Conservation (phyloP, 2,329 filamentous ascomycete genomes). For the Aphanocladium album region DNA sequence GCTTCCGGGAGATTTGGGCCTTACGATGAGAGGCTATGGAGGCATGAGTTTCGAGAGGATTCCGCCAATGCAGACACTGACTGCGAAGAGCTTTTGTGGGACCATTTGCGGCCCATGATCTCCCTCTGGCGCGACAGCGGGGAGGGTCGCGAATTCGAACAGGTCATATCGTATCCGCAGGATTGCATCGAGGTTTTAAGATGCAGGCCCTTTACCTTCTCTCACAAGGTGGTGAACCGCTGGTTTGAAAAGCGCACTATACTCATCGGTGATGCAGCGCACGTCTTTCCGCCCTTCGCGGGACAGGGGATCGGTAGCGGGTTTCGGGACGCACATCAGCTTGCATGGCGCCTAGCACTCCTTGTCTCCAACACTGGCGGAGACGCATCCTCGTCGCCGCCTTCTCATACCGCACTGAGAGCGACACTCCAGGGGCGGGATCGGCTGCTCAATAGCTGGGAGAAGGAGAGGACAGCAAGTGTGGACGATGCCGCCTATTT, state of each 20-base stretch:
- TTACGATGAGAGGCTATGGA: slow-evolving; percentile 35
- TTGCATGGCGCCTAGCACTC: slow-evolving; percentile 29
- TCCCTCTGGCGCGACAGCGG: not conserved
- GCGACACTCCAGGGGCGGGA: slow-evolving; percentile 40
- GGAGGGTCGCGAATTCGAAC: not conserved
- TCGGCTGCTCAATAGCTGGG: slow-evolving; percentile 22
- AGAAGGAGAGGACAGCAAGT: slow-evolving; percentile 17
- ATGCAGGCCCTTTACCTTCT: slow-evolving; percentile 37
- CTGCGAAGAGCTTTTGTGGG: slow-evolving; percentile 25
- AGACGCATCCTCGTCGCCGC: slow-evolving; percentile 39
- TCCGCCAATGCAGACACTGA: slow-evolving; percentile 9
- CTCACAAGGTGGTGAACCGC: slow-evolving; percentile 39
- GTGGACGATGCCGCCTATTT: slow-evolving; percentile 14
- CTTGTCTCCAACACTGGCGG: slow-evolving; percentile 26
- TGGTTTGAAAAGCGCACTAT: slow-evolving; percentile 39
- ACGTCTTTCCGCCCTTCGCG: slow-evolving; percentile 46
- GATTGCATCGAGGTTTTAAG: slow-evolving; percentile 43
- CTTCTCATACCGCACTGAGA: slow-evolving; percentile 36
- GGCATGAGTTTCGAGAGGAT: slow-evolving; percentile 32
- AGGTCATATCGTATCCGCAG: slow-evolving; percentile 29
- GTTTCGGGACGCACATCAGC: slow-evolving; percentile 28
- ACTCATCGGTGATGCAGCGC: slow-evolving; percentile 44
- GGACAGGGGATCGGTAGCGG: slow-evolving; percentile 33
- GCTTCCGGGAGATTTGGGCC: slow-evolving; percentile 41
- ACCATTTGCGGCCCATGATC: slow-evolving; percentile 20